Evolutionary conservation across 768 basidiomycete species (phyloP), one percentile per base, ranked within the genome.

Genomic region (Chalciporus pseudorubinellus): DNA sequence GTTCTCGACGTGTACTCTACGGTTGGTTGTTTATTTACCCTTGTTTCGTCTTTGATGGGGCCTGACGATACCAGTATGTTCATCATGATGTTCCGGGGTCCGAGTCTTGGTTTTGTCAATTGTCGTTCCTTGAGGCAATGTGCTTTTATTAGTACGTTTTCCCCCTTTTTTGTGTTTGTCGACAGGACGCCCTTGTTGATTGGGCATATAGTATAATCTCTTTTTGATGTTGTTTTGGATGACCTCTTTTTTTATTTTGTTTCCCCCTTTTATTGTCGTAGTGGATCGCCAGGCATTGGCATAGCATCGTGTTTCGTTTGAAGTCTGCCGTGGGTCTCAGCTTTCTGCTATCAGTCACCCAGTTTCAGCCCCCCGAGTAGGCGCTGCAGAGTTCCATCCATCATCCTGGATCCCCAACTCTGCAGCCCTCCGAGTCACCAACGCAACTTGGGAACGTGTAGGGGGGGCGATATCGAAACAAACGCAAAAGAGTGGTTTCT

Each of bases 401-500:
- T 38, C 39, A 14, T 36, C 13, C 16, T 42, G 49, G 47, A 44
- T 51, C 48, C 2, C 44, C 50, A 34, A 44, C 50, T 64, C 50
- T 59, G 48, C n/a, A 41, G 26, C 57, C 51, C 38, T 36, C 36
- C 42, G n/a, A n/a, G n/a, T n/a, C n/a, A n/a, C n/a, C n/a, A n/a
- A n/a, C n/a, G n/a, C n/a, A n/a, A n/a, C n/a, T n/a, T n/a, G n/a
- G n/a, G n/a, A n/a, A n/a, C n/a, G n/a, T n/a, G n/a, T 26, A 12
- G 19, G 6, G 8, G 47, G 59, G 63, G 59, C 60, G 22, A 67
- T 3, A 66, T 28, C 12, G 66, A 66, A 56, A 34, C 50, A 57
- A 67, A 72, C 74, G 76, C 75, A 72, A 70, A 72, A 72, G 74
- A 82, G 74, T 76, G 75, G 79, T 72, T 69, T 65, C 44, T 49